These are phyloP conservation scores for Chytriomyces confervae DNA, from an alignment of 192 early-diverging fungal species.

Conservation along the genomic window DNA sequence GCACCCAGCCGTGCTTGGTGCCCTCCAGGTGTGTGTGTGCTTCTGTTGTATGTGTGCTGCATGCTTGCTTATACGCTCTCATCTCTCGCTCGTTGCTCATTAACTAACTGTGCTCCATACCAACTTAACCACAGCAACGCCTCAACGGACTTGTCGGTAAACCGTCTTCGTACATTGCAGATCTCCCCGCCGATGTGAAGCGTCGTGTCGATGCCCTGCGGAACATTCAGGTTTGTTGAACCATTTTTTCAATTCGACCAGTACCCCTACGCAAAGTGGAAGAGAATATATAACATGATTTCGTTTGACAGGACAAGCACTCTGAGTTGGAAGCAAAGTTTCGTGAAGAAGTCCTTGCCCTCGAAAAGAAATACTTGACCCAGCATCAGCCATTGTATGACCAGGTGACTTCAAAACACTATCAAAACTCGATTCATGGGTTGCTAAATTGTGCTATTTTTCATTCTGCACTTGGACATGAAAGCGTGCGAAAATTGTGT, in stretches of 20 bases:
- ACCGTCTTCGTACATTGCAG: constrained; percentile 52
- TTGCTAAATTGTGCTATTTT: not conserved
- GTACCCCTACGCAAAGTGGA: too few species aligned
- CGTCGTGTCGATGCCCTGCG: constrained; percentile 86
- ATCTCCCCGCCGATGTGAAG: constrained; percentile 77
- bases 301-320: constrained; percentile 68
- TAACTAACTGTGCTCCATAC: not conserved
- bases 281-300: too few species aligned
- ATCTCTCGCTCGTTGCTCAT: not conserved
- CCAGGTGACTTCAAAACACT: constrained; percentile 39
- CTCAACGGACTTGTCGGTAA: constrained; percentile 81
- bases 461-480: not conserved
- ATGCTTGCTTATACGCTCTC: not conserved
- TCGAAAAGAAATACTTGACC: constrained; percentile 95
- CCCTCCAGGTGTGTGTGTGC: constrained; percentile 39
- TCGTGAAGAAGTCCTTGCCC: constrained; percentile 88
- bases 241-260: not conserved
- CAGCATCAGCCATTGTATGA: constrained; percentile 89
- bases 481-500: constrained; percentile 78
- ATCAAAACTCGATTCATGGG: not conserved
- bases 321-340: constrained; percentile 83
- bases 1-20: constrained; percentile 44
- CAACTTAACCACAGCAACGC: constrained; percentile 66
- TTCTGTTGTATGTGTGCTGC: constrained; percentile 35
- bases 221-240: constrained; percentile 72